Conservation (phyloP, 129 eudicot species). For the Flaveria linearis region DNA sequence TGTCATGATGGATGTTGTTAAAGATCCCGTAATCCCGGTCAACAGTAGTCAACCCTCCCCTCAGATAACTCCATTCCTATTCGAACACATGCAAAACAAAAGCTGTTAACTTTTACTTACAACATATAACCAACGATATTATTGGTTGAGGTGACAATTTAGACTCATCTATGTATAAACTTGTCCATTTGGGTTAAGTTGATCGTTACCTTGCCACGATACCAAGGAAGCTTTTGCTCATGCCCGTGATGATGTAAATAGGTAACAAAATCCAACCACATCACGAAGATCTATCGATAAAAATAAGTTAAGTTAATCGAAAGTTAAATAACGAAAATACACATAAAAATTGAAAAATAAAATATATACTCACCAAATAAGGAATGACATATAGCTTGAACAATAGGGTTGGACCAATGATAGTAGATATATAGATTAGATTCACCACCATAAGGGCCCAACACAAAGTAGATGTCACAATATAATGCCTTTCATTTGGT, state of each 20-base stretch:
- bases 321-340: neutral
- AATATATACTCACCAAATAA: conserved; percentile 46
- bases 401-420: conserved; percentile 57
- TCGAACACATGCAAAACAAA: neutral
- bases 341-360: neutral
- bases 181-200: neutral
- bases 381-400: conserved; percentile 65
- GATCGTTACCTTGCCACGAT: conserved; percentile 68
- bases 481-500: conserved; percentile 57
- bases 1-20: conserved; percentile 77
- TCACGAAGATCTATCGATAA: conserved; percentile 52
- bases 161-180: neutral
- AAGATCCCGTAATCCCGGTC: conserved; percentile 80
- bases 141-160: neutral
- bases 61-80: conserved; percentile 84
- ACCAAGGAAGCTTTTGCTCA: conserved; percentile 80
- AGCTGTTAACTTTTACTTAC: too few species aligned
- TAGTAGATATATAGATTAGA: conserved; percentile 39
- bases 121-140: neutral
- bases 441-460: conserved; percentile 63
- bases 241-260: conserved; percentile 84
- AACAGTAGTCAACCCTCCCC: conserved; percentile 85
- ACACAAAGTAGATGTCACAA: conserved; percentile 67
- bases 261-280: conserved; percentile 73
- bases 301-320: neutral